Conservation (phyloP, 2,329 filamentous ascomycete species). For the Aspergillus calidoustus region DNA sequence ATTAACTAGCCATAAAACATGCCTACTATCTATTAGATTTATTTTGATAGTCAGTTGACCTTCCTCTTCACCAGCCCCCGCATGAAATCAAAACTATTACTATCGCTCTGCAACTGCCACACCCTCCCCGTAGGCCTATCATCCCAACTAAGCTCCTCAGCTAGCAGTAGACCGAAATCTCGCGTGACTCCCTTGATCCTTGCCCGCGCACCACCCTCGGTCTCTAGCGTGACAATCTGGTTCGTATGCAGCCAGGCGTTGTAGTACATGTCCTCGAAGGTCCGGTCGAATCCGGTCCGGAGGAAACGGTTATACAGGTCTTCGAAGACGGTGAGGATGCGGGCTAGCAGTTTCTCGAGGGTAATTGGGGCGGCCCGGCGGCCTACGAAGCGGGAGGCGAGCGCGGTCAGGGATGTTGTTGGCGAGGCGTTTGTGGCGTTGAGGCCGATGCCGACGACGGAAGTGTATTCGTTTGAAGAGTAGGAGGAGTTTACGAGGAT, state of each 20-base stretch:
- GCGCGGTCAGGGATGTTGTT: slow-evolving; percentile 81
- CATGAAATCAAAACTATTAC: slow-evolving; percentile 98
- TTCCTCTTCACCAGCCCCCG: slow-evolving; percentile 84
- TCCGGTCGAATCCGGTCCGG: slow-evolving; percentile 71
- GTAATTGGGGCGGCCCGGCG: slow-evolving; percentile 59
- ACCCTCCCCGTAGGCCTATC: slow-evolving; percentile 76
- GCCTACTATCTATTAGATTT: too few species aligned
- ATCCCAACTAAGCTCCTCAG: slow-evolving; percentile 77
- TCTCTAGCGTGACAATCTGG: slow-evolving; percentile 76
- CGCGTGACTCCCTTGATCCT: slow-evolving; percentile 82
- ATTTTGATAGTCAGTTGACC: slow-evolving; percentile 58
- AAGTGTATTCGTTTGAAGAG: slow-evolving; percentile 74
- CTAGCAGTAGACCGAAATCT: slow-evolving; percentile 88
- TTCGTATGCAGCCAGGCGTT: slow-evolving; percentile 82
- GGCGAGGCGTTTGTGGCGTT: slow-evolving; percentile 84
- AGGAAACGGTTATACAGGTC: slow-evolving; percentile 76
- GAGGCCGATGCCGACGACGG: slow-evolving; percentile 83
- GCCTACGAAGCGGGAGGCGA: slow-evolving; percentile 58
- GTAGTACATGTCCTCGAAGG: slow-evolving; percentile 80
- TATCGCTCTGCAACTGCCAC: slow-evolving; percentile 89
- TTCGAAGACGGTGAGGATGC: slow-evolving; percentile 79
- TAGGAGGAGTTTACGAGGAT: slow-evolving; percentile 91
- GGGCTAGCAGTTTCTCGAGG: slow-evolving; percentile 79
- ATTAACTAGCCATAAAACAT: neutral
- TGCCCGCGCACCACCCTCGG: slow-evolving; percentile 74